These are phyloP conservation scores for Podila epigama DNA, from an alignment of 192 early-diverging fungal genomes.

Conservation along the genomic window DNA sequence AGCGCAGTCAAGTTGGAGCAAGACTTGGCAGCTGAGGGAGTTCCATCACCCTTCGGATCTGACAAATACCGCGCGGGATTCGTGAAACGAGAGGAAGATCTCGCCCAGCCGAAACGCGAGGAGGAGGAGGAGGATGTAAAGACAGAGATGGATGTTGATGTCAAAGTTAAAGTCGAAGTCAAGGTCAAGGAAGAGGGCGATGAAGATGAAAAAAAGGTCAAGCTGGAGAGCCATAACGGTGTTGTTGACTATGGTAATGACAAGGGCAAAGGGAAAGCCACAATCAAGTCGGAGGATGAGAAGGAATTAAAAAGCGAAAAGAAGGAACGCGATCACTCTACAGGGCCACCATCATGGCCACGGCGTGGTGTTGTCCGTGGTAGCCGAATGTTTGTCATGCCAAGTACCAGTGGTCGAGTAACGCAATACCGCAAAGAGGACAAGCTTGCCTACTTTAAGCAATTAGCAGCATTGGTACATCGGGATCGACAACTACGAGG, in stretches of 20 bases:
- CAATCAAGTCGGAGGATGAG: background rate
- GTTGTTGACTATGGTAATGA: background rate
- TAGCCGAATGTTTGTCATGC: conserved; percentile 67
- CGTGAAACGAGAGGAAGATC: background rate
- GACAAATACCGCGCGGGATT: background rate
- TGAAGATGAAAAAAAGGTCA: conserved; percentile 7
- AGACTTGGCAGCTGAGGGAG: conserved; percentile 13
- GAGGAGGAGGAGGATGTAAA: conserved; percentile 1
- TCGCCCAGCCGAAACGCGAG: no score
- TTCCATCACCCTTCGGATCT: conserved; percentile 3
- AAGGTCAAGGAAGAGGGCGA: background rate
- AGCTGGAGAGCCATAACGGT: conserved; percentile 3
- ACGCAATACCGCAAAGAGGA: conserved; percentile 66
- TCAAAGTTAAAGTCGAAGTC: conserved; percentile 14
- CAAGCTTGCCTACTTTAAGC: conserved; percentile 62
- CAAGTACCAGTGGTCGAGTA: conserved; percentile 76
- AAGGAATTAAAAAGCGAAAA: background rate
- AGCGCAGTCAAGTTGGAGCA: background rate
- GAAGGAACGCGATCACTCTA: background rate
- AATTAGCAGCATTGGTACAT: conserved; percentile 38
- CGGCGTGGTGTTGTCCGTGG: conserved; percentile 19
- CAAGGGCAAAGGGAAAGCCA: conserved; percentile 2
- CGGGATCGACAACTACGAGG: conserved; percentile 33
- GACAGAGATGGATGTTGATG: background rate
- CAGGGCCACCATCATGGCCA: background rate